These are phyloP conservation scores for Atalantia buxifolia DNA, from an alignment of 345 rosid genomes.

Conservation along the genomic window DNA sequence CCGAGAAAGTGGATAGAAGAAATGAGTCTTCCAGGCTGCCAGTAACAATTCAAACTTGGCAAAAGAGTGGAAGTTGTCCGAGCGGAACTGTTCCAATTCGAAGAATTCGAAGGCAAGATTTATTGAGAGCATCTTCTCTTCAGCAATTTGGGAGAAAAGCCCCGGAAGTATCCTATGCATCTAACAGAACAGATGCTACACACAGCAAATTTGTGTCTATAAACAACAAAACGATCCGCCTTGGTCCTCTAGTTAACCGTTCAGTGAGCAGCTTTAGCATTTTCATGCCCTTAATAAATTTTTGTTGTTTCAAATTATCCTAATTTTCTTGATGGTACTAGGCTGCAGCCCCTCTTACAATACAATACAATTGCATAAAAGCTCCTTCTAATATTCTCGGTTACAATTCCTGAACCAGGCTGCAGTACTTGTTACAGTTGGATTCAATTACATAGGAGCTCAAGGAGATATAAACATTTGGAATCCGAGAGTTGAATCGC, in stretches of 20 bases:
- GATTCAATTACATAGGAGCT: constrained; percentile 39
- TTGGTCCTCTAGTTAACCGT: neutral
- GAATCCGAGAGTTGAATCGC: constrained; percentile 34
- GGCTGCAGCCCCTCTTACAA: too few relatives aligned
- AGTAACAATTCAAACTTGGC: constrained; percentile 36
- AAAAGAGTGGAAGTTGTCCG: constrained; percentile 44
- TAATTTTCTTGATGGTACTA: too few relatives aligned
- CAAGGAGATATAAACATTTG: constrained; percentile 43
- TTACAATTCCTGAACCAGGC: constrained; percentile 22
- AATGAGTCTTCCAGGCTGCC: constrained; percentile 13
- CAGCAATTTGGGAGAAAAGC: constrained; percentile 28
- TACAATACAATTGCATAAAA: too few relatives aligned
- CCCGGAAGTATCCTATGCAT: neutral
- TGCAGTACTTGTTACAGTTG: constrained; percentile 24
- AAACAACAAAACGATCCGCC: too few relatives aligned
- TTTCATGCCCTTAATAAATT: neutral
- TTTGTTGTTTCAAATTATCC: neutral
- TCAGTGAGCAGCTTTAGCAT: constrained; percentile 27
- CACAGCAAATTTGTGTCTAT: neutral
- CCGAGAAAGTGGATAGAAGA: neutral
- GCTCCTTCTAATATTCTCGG: neutral
- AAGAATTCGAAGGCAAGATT: constrained; percentile 33
- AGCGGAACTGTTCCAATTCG: constrained; percentile 48
- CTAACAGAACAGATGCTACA: neutral
- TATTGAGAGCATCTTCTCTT: constrained; percentile 35